A percentile compares a stretch with the other conserved stretches of the same genome.
Conservation (phyloP, 495 filamentous ascomycete genomes). For the Aspergillus funiculosus region DNA sequence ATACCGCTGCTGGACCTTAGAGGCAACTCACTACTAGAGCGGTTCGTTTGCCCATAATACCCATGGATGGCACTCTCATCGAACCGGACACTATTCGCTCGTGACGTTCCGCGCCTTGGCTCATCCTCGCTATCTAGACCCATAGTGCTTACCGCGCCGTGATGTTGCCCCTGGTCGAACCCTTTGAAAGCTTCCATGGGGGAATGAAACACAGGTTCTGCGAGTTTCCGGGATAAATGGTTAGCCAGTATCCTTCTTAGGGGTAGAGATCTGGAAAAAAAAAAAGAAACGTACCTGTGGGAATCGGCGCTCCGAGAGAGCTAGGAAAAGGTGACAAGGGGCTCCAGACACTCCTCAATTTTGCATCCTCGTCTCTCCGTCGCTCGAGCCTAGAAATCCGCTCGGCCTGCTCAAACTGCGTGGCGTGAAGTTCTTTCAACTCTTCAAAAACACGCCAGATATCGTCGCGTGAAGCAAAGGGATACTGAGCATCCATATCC, state of each 20-base stretch:
- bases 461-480: conserved; percentile 66
- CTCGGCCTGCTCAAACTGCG: conserved; percentile 77
- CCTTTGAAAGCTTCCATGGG: conserved; percentile 72
- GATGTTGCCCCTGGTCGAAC: conserved; percentile 75
- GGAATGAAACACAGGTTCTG: conserved; percentile 70
- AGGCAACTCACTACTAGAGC: conserved; percentile 74
- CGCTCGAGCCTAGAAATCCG: conserved; percentile 73
- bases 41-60: conserved; percentile 75
- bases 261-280: conserved; percentile 3
- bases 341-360: conserved; percentile 81
- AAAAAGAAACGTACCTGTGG: conserved; percentile 58
- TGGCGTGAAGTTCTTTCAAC: conserved; percentile 71
- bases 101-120: conserved; percentile 82
- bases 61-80: conserved; percentile 93
- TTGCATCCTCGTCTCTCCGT: conserved; percentile 73
- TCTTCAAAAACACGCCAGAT: conserved; percentile 84
- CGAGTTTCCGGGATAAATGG: not conserved
- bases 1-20: conserved; percentile 73
- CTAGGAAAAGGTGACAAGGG: conserved; percentile 72
- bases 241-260: conserved; percentile 7
- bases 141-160: conserved; percentile 61
- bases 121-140: conserved; percentile 86
- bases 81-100: conserved; percentile 98
- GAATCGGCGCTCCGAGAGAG: conserved; percentile 58
- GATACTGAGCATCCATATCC: conserved; percentile 60